phyloP scores from a whole-genome alignment of 768 basidiomycete genomes.

The Suillus alpinus region DNA sequence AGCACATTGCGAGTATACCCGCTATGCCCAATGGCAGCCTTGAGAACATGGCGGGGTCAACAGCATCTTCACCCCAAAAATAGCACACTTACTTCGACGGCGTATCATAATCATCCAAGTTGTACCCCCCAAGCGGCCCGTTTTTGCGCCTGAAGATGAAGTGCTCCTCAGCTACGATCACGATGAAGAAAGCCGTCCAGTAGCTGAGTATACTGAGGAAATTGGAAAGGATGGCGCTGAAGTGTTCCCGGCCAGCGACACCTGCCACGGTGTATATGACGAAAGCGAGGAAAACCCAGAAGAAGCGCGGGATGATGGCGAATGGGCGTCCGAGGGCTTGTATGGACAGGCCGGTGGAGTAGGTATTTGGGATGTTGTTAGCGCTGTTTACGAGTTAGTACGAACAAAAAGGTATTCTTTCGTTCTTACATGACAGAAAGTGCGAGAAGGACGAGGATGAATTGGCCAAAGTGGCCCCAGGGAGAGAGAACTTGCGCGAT shows the following conservation, averaged over 20 bases:
- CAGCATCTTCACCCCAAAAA: background rate
- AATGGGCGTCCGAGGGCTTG: conserved; percentile 44
- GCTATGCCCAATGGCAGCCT: conserved; percentile 50
- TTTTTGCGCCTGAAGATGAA: conserved; percentile 41
- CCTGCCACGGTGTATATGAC: conserved; percentile 38
- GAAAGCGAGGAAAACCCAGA: conserved; percentile 45
- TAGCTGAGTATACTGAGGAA: conserved; percentile 43
- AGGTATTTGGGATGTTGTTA: conserved; percentile 43
- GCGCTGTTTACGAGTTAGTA: conserved; percentile 19
- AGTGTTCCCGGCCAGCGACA: conserved; percentile 43
- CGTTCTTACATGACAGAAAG: conserved; percentile 38
- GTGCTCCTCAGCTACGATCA: conserved; percentile 46
- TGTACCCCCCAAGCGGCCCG: conserved; percentile 48
- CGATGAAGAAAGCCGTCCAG: conserved; percentile 47
- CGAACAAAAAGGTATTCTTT: background rate
- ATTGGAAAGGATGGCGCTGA: conserved; percentile 41
- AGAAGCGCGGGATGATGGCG: conserved; percentile 41
- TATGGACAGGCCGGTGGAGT: conserved; percentile 46
- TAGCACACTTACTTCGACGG: conserved; percentile 30
- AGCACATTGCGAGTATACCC: conserved; percentile 43
- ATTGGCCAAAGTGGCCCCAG: conserved; percentile 42
- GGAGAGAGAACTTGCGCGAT: conserved; percentile 42
- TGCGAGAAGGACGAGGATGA: conserved; percentile 40
- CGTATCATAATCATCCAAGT: conserved; percentile 46
- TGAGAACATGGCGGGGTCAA: background rate